A percentile compares a stretch with the other conserved stretches of the same genome.
Conservation (phyloP, 306 rosid genomes). For the Cyamopsis tetragonoloba region DNA sequence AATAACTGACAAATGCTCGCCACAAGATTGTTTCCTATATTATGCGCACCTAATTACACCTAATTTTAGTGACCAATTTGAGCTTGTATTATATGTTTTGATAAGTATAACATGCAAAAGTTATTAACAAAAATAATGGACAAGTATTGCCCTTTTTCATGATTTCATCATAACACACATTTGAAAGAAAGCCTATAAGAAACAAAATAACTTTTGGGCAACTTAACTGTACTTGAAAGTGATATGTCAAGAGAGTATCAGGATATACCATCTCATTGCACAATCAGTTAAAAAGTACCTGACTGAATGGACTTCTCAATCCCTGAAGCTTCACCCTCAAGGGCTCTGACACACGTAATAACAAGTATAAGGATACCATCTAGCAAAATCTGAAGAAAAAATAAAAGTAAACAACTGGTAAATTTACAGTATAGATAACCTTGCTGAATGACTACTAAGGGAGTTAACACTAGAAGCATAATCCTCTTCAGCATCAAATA, state of each 20-base stretch:
- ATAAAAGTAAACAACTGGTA: background rate
- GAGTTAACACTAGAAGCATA: constrained; percentile 36
- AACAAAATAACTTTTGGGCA: background rate
- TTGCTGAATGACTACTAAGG: constrained; percentile 39
- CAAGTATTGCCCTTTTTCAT: background rate
- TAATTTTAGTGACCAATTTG: background rate
- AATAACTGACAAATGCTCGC: background rate
- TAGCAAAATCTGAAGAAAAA: constrained; percentile 14
- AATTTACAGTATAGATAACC: constrained; percentile 40
- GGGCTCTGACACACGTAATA: constrained; percentile 43
- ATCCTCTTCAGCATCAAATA: constrained; percentile 57
- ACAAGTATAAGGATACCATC: constrained; percentile 21
- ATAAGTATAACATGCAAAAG: background rate
- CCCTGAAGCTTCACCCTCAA: constrained; percentile 46
- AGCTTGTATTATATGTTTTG: background rate
- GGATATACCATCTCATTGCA: constrained; percentile 1
- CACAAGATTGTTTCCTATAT: constrained; percentile 14
- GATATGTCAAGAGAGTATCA: constrained; percentile 3
- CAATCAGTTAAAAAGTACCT: constrained; percentile 44
- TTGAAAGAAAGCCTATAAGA: background rate
- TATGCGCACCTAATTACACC: background rate
- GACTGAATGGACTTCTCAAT: constrained; percentile 40
- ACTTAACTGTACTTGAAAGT: background rate
- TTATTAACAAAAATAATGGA: background rate
- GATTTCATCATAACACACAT: background rate